Base-by-base conservation (phyloP, 371 early-diverging fungal species). In the Apophysomyces ossiformis region DNA sequence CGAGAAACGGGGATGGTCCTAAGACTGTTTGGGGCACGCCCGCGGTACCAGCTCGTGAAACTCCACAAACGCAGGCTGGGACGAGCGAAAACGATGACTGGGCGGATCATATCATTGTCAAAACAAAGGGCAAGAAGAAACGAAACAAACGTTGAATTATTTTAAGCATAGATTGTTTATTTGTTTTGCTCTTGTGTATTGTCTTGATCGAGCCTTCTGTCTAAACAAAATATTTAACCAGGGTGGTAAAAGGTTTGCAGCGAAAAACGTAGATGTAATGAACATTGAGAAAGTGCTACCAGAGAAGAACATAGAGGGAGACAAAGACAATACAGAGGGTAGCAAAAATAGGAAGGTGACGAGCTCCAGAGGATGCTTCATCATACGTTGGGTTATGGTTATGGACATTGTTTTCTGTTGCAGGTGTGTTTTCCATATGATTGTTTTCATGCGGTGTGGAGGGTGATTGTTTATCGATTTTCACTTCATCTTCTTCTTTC, bases 21-120 rank as follows among this genome's bases (percentile, higher is more conserved):
- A 73, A 72, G 38, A 87, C 87, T 0, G 85, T 85, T 0, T 87
- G 87, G 87, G 87, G 86, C 5, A 87, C 88, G 4, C 78, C 66
- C 2, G 78, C 82, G 4, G 81, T 87, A 4, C 47, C 68, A 18
- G 41, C 67, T 1, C n/a, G 54, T 21, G 54, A 21, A 11, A 60
- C 65, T 26, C 68, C 71, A 54, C 78, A 71, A 6, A 69, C 63
- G 15, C 39, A 67, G n/a, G 60, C 26, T 11, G 54, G 39, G 21
- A 43, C 41, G 32, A 9, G 59, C 6, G 59, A 66, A 16, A 18
- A 7, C 9, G 54, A 50, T 9, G 78, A 75, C 12, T 79, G 79
- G 79, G 76, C 81, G 1, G 81, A 78, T 56, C 81, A 81, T 60
- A 74, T 81, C 36, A 50, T 72, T 3, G 65, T 81, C 35, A 71